These are phyloP conservation scores for Verticillium zaregamsianum DNA, from an alignment of 2,329 filamentous ascomycete genomes.

Conservation along the genomic window DNA sequence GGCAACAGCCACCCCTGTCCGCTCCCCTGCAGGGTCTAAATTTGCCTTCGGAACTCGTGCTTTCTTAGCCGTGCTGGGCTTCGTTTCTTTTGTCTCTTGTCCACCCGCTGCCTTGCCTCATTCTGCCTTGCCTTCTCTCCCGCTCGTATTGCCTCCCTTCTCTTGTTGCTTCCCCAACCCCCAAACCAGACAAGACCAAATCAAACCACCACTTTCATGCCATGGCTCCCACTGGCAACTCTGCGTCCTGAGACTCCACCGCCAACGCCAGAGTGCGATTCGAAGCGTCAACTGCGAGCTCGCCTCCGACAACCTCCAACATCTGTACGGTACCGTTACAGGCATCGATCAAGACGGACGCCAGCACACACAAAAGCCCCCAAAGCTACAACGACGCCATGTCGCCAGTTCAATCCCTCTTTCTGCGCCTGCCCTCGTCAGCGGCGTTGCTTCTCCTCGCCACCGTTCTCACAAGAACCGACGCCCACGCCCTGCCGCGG, in stretches of 20 bases:
- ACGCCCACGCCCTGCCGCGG: slow-evolving; percentile 34
- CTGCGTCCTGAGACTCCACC: not conserved
- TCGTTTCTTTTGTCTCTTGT: not conserved
- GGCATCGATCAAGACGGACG: not conserved
- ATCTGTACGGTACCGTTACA: not conserved
- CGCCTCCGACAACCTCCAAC: not conserved
- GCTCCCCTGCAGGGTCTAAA: not conserved
- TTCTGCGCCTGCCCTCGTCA: slow-evolving; percentile 30
- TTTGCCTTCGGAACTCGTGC: not conserved
- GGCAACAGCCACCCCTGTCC: not conserved
- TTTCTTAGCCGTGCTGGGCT: not conserved
- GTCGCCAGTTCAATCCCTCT: slow-evolving; percentile 10
- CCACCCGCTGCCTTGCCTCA: not conserved
- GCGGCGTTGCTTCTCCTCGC: slow-evolving; percentile 29
- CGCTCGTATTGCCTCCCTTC: not conserved
- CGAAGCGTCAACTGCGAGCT: not conserved
- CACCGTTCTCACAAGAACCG: slow-evolving; percentile 24
- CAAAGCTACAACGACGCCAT: not conserved
- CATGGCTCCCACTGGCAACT: not conserved
- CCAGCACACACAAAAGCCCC: not conserved
- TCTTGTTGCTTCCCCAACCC: not conserved
- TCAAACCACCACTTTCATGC: not conserved
- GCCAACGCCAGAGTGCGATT: not conserved
- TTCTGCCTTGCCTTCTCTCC: not conserved
- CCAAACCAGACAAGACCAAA: not conserved